Conservation (phyloP, 2,329 filamentous ascomycete species). For the Ophiostoma quercus region DNA sequence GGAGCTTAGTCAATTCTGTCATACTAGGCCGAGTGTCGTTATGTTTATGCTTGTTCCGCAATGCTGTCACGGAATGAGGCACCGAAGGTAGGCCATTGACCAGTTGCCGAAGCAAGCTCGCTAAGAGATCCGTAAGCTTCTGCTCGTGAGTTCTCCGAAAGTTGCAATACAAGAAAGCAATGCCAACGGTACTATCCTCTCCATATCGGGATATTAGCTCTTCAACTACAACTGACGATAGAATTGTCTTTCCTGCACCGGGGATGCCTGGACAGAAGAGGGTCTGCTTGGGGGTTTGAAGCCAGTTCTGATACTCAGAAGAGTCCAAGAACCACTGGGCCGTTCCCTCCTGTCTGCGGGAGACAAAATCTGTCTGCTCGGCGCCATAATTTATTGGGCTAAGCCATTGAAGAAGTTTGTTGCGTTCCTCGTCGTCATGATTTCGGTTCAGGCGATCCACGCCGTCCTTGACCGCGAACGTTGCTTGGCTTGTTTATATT, state of each 20-base stretch:
- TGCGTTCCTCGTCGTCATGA: background rate
- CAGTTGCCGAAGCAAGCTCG: background rate
- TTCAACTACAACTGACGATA: background rate
- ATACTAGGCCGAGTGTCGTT: background rate
- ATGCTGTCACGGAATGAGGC: background rate
- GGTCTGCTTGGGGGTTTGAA: background rate
- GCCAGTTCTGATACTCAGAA: background rate
- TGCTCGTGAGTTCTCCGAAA: background rate
- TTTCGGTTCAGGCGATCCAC: background rate
- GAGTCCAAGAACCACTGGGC: conserved; percentile 2
- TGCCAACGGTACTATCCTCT: background rate
- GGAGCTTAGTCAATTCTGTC: background rate
- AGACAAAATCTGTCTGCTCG: background rate
- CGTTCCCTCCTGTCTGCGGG: background rate
- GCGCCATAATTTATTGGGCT: background rate
- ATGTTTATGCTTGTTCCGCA: background rate
- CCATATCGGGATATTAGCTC: background rate
- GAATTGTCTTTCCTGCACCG: background rate
- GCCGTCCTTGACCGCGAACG: background rate
- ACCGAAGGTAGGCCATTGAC: background rate
- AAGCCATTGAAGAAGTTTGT: background rate
- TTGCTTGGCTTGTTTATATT: background rate
- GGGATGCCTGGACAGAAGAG: conserved; percentile 6
- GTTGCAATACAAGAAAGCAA: conserved; percentile 6
- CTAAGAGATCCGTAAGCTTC: background rate